Evolutionary conservation across 192 early-diverging fungal species (phyloP).

Genomic region (Jimgerdemannia flammicorona): DNA sequence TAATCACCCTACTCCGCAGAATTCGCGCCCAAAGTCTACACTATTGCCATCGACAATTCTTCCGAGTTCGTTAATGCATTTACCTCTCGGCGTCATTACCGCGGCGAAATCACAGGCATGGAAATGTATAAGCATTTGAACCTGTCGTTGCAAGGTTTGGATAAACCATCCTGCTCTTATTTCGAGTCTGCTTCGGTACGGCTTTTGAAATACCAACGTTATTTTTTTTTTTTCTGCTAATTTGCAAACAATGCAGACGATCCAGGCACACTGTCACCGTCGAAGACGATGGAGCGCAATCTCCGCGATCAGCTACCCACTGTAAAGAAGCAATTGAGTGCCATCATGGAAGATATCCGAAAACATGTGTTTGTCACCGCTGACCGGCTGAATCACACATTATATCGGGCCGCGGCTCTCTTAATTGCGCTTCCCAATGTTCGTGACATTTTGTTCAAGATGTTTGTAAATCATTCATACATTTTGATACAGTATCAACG

Average conservation of each 20-base stretch:
- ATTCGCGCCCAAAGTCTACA: constrained; percentile 33
- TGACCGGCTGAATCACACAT: constrained; percentile 40
- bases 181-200: background rate
- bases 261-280: constrained; percentile 29
- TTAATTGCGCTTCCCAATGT: constrained; percentile 32
- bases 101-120: constrained; percentile 45
- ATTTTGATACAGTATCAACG: constrained; percentile 8
- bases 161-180: background rate
- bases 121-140: constrained; percentile 16
- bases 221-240: too few relatives aligned
- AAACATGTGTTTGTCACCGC: constrained; percentile 35
- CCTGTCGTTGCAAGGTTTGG: constrained; percentile 5
- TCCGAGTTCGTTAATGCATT: constrained; percentile 55
- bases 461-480: constrained; percentile 16
- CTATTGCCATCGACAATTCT: constrained; percentile 40
- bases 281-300: background rate
- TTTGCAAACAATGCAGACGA: background rate
- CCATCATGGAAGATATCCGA: constrained; percentile 37
- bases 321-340: constrained; percentile 28
- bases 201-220: background rate
- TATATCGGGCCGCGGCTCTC: constrained; percentile 54
- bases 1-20: constrained; percentile 4
- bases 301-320: background rate
- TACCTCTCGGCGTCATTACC: constrained; percentile 42
- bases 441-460: background rate